These are phyloP conservation scores for Ogataea salicorniae DNA, from an alignment of 805 yeast genomes.

Conservation along the genomic window DNA sequence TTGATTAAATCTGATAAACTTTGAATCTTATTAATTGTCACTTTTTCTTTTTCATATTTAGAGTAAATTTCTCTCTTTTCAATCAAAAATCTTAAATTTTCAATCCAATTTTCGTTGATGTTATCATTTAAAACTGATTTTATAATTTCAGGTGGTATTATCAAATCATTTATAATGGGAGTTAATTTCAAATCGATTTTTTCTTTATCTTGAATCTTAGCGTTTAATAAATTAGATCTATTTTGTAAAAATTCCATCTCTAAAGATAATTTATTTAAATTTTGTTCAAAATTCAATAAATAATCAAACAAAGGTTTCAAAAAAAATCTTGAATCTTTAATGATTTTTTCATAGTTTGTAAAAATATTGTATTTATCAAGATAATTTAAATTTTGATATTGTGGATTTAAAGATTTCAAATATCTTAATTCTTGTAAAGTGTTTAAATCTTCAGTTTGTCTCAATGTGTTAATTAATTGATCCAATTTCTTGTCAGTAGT, in stretches of 20 bases:
- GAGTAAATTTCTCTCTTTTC: slow-evolving; percentile 56
- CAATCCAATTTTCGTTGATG: slow-evolving; percentile 59
- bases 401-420: slow-evolving; percentile 14
- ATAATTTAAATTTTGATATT: slow-evolving; percentile 7
- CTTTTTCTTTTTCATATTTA: slow-evolving; percentile 28
- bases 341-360: slow-evolving; percentile 20
- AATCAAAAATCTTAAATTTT: slow-evolving; percentile 49
- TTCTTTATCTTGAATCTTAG: slow-evolving; percentile 43
- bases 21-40: slow-evolving; percentile 8
- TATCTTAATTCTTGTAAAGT: slow-evolving; percentile 23
- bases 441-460: slow-evolving; percentile 2
- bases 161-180: slow-evolving; percentile 70
- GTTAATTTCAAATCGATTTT: slow-evolving; percentile 49
- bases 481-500: slow-evolving; percentile 4
- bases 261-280: slow-evolving; percentile 48
- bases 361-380: slow-evolving; percentile 20
- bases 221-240: slow-evolving; percentile 44
- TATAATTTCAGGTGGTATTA: slow-evolving; percentile 70
- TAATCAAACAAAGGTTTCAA: slow-evolving; percentile 49
- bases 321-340: slow-evolving; percentile 30
- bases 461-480: slow-evolving; percentile 5
- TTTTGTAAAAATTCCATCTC: slow-evolving; percentile 59
- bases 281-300: slow-evolving; percentile 50
- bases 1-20: slow-evolving; percentile 21
- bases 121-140: slow-evolving; percentile 52